Evolutionary conservation across 129 eudicot genomes (phyloP), one percentile per base, ranked within the genome.

Genomic region (Glebionis coronaria): DNA sequence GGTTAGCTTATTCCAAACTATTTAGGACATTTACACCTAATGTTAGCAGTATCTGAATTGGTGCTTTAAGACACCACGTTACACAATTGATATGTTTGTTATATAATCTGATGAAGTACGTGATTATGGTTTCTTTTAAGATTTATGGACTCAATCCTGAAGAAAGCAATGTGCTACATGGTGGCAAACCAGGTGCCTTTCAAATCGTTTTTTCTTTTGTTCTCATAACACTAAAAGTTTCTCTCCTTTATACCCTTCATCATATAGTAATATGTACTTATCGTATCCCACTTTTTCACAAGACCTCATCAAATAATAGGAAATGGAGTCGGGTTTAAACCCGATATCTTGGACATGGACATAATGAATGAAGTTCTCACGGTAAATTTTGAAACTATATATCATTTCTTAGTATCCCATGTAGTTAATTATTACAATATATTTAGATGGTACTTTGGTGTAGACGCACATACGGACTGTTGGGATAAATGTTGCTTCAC

Each of bases 221-320:
- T 44, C 12, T 42, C n/a, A 49, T 5, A 6, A 60, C 38, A 14
- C 23, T 73, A 54, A 53, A 28, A n/a, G n/a, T n/a, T n/a, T 19
- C 57, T 19, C 13, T 18, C 4, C 20, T 38, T 61, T 72, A 8
- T 19, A 23, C 14, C 12, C 3, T 38, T 35, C 14, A 62, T 63
- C 45, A 46, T 15, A 19, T 47, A n/a, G n/a, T n/a, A n/a, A n/a
- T n/a, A n/a, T n/a, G n/a, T n/a, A 65, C 44, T 69, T 67, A 16
- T 12, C 44, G 44, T 35, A n/a, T 65, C 27, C 11, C 14, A 0
- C 61, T 70, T 16, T 56, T 12, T 6, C 45, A 9, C 42, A 88
- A 96, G 99, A 44, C 99, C 99, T 76, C 99, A 93, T 71, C 87
- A 76, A 16, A 93, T 93, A 35, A 93, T 93, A 44, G 99, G 99